A percentile compares a stretch with the other conserved stretches of the same genome.
Conservation (phyloP, 371 early-diverging fungal species). For the Mortierella polycephala region DNA sequence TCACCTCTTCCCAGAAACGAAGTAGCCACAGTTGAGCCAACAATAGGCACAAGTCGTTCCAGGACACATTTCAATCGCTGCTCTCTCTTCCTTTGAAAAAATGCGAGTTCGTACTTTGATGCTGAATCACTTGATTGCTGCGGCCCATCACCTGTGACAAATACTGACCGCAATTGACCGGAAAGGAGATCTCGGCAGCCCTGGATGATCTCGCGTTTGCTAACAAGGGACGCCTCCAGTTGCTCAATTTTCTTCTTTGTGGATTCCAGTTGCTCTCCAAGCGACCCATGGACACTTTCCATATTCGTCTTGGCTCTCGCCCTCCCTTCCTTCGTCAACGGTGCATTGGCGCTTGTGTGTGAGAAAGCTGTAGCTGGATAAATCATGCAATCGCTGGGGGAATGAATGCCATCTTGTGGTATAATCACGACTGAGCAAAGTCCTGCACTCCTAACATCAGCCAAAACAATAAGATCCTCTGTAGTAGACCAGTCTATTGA, state of each 20-base stretch:
- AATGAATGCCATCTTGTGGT: neutral
- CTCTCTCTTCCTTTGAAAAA: conserved; percentile 9
- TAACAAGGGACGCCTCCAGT: conserved; percentile 10
- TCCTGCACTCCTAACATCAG: conserved; percentile 15
- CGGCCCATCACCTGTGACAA: conserved; percentile 4
- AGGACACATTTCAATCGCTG: conserved; percentile 11
- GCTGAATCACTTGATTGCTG: neutral
- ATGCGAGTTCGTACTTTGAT: neutral
- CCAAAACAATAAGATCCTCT: conserved; percentile 3
- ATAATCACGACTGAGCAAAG: conserved; percentile 10
- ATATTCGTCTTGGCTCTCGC: conserved; percentile 12
- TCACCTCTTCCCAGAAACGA: neutral
- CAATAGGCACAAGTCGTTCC: conserved; percentile 20
- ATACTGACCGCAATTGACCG: conserved; percentile 2
- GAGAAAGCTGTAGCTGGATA: conserved; percentile 1
- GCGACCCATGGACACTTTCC: conserved; percentile 5
- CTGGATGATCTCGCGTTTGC: conserved; percentile 26
- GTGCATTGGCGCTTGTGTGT: neutral
- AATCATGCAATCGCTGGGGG: neutral
- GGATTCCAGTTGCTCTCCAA: conserved; percentile 15
- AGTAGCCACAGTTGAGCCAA: conserved; percentile 8
- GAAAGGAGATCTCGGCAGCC: conserved; percentile 13
- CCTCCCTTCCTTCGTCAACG: neutral
- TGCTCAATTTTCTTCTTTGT: conserved; percentile 8
- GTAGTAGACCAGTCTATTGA: conserved; percentile 15